Evolutionary conservation across 2,329 filamentous ascomycete genomes (phyloP).

Genomic region (Alternaria solani): DNA sequence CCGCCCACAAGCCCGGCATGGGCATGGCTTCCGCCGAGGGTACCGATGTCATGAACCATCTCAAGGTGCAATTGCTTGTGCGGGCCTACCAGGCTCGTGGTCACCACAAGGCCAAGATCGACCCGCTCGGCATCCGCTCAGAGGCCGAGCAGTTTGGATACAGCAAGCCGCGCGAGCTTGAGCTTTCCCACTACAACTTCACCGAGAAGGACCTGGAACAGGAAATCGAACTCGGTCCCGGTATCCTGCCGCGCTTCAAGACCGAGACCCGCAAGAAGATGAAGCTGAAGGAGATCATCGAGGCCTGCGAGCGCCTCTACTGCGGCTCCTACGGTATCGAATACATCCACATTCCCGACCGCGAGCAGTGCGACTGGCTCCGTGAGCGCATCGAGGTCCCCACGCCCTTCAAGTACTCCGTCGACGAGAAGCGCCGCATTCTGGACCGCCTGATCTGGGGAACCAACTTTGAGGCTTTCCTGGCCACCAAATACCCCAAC

Average conservation of each 20-base stretch:
- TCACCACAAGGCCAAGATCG: conserved; percentile 97
- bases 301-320: conserved; percentile 92
- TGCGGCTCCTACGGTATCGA: conserved; percentile 97
- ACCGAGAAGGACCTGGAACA: conserved; percentile 91
- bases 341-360: conserved; percentile 98
- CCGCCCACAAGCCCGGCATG: conserved; percentile 72
- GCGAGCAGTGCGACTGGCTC: conserved; percentile 98
- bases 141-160: conserved; percentile 85
- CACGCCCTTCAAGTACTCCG: conserved; percentile 93
- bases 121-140: conserved; percentile 91
- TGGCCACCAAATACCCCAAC: conserved; percentile 97
- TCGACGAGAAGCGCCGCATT: conserved; percentile 97
- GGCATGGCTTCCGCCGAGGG: conserved; percentile 72
- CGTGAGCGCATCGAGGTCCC: conserved; percentile 94
- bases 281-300: conserved; percentile 93
- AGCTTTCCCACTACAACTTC: conserved; percentile 93
- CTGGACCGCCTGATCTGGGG: conserved; percentile 98
- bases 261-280: conserved; percentile 90
- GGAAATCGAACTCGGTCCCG: conserved; percentile 90
- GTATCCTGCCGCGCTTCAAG: conserved; percentile 94
- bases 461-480: conserved; percentile 94
- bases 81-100: conserved; percentile 97
- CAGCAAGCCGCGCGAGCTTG: conserved; percentile 88
- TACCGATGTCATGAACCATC: conserved; percentile 89
- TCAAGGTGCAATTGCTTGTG: conserved; percentile 97